phyloP scores from a whole-genome alignment of 257 asterid species.

The Solanum dulcamara region DNA sequence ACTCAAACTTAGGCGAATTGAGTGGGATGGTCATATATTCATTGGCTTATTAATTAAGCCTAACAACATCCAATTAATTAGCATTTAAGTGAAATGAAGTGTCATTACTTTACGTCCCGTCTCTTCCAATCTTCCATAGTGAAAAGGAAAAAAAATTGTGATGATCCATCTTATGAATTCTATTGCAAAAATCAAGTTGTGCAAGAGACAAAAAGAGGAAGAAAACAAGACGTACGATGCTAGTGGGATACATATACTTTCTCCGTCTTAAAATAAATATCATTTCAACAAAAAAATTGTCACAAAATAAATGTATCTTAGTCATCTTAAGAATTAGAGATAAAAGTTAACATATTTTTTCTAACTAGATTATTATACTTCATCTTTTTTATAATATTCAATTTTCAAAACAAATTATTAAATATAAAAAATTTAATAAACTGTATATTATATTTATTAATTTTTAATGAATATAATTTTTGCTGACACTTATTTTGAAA shows the following conservation, averaged over 20 bases:
- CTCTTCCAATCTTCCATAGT: neutral
- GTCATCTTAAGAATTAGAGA: no score
- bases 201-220: neutral
- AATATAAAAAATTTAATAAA: fast-evolving
- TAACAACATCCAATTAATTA: neutral
- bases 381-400: neutral
- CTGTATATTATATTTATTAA: no score
- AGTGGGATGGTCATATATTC: neutral
- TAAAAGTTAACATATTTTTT: no score
- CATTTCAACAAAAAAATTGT: no score
- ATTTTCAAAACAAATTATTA: no score
- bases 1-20: neutral
- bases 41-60: neutral
- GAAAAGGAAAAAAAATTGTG: no score
- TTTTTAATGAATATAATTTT: no score
- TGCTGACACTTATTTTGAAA: neutral
- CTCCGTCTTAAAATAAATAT: no score
- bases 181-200: neutral
- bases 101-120: neutral
- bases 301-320: fast-evolving
- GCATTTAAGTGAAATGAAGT: neutral
- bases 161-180: no score
- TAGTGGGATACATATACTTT: neutral
- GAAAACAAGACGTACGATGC: neutral
- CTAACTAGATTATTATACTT: no score